Evolutionary conservation across 768 basidiomycete genomes (phyloP), one percentile per base, ranked within the genome.

Genomic region (Russula olivacea): DNA sequence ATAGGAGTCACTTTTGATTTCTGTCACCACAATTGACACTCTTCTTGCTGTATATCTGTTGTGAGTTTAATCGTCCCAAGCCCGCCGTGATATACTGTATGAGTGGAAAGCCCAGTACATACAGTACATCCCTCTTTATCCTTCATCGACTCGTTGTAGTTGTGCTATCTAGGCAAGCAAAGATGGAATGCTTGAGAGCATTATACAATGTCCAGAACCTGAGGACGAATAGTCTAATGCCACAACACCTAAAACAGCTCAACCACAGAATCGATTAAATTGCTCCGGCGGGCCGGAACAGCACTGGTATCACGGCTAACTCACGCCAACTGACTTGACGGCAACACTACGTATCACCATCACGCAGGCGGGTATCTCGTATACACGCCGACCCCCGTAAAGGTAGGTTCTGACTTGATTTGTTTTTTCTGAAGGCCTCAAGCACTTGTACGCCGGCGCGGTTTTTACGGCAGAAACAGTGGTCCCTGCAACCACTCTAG

Each of bases 31-130:
- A 41, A 47, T 91, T 21, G 82, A 94, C 66, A 94, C 93, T 0
- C 51, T 89, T 55, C 72, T 75, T 25, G 89, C 93, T 0, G 89
- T 95, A 89, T 71, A 90, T 96, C 68, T 81, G 81, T 66, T 79
- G 73, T 57, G 71, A 84, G 72, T 89, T 96, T 82, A 83, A 85
- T 72, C 75, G 77, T 58, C 83, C 79, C 40, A 91, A 89, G 69
- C 82, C 83, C 5, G 71, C 75, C 3, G 80, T 91, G n/a, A 84
- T 91, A 56, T n/a, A n/a, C n/a, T n/a, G n/a, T 83, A 88, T 61
- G 82, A 79, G 12, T 81, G 88, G 49, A 89, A 90, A 71, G 86
- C 86, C 15, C 78, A 88, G 85, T 88, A 63, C 68, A 72, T n/a
- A n/a, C n/a, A n/a, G n/a, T 72, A 14, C 38, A 47, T 41, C 19